Base-by-base conservation (phyloP, 2,329 filamentous ascomycete genomes). In the Exophiala xenobiotica region DNA sequence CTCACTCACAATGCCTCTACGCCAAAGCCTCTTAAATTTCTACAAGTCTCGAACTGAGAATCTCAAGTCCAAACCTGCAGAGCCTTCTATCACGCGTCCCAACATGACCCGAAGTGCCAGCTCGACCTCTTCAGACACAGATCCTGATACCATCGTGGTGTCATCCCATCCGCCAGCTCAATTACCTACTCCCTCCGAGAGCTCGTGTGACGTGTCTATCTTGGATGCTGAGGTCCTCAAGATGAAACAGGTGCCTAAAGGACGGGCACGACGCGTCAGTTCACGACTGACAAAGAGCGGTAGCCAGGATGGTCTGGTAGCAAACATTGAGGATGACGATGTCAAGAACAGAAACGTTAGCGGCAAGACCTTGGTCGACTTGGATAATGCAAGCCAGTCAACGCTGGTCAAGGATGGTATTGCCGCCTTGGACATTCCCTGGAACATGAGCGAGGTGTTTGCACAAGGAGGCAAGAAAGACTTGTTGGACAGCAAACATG, bases 281-380 rank as follows among this genome's bases (percentile, higher is more conserved):
- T 11, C 53, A 11, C 40, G 53, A 7, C 19, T 57, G 27, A 22
- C 40, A 12, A 46, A 43, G 27, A 40, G 35, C 24, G 29, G 42
- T 23, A 56, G 51, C 18, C 53, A 39, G 23, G 66, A 66, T 55
- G 58, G 65, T 24, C 60, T 67, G 18, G 59, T 65, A 20, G 59
- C 61, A 31, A 52, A 60, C 12, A 60, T 63, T 14, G 52, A 58
- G 18, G 59, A 67, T 38, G 63, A 57, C 29, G 48, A 56, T 35
- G 46, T 63, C 26, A 47, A 63, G 9, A 67, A 64, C 42, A 57
- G 54, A 41, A 62, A 56, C 7, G 58, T 63, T 19, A 61, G 64
- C 37, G 64, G 60, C 26, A 64, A 67, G 46, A 57, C 69, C 68
- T 43, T 76, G 67, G 69, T 77, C 69, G 61, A 69, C 66, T 54